Evolutionary conservation across 331 rosid species (phyloP), one percentile per base, ranked within the genome.

Genomic region (Arachis monticola): DNA sequence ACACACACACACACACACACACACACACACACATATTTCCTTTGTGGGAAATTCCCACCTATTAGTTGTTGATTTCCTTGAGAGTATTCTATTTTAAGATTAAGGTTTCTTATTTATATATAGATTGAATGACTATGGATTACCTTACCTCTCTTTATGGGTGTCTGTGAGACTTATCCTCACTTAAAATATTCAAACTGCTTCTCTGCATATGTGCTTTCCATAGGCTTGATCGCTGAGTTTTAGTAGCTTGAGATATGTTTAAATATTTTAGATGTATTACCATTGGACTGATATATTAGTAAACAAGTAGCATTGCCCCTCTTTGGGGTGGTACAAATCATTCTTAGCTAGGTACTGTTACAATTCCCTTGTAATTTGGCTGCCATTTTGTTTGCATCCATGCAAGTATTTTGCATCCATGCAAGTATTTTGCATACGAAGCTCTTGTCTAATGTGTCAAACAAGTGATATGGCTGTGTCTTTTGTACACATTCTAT

Each of bases 401-500:
- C 58, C 79, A 80, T 81, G 83, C 79, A 74, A 80, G 69, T 83
- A 82, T 77, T 86, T 85, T 73, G 76, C 79, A 71, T 67, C 58
- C 79, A 80, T 81, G 83, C 79, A 74, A 80, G 69, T 83, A 82
- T 77, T 86, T 85, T 73, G 76, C 79, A 71, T 67, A 68, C 78
- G 70, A 74, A 79, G 69, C 77, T 77, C 78, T 82, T 76, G 8
- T 82, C 79, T 78, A 81, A 72, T 85, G 84, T 81, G 80, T 83
- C 85, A 65, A 65, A 80, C 85, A 63, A 84, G 85, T 92, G 90
- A 88, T 77, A 83, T 74, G 73, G 77, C 83, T 86, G 77, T 87
- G 83, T 79, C 56, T 82, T 60, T 86, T 87, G 84, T 76, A 77
- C 90, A 81, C 65, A 61, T 84, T 81, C 88, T 92, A 80, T 88